phyloP scores from a whole-genome alignment of 108 stramenopile species.

The Skeletonema potamos region DNA sequence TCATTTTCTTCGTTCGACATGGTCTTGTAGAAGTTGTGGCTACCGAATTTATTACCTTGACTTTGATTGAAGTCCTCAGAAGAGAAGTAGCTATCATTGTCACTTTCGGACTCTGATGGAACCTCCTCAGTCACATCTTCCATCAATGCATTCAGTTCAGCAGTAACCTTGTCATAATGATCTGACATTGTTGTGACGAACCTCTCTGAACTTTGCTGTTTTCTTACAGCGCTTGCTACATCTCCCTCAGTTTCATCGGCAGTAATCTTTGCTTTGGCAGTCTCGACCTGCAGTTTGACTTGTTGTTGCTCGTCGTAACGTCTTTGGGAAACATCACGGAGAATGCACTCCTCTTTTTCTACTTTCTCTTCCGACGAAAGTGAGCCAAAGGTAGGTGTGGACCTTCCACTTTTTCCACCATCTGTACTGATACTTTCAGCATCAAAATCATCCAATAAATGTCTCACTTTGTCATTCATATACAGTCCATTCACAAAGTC shows the following conservation, averaged over 20 bases:
- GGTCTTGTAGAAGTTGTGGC: background rate
- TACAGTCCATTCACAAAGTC: background rate
- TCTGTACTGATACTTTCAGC: background rate
- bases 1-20: constrained; percentile 4
- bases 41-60: background rate
- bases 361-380: background rate
- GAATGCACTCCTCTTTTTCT: background rate
- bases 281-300: background rate
- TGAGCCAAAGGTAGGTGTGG: background rate
- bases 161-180: background rate
- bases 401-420: background rate
- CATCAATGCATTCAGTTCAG: background rate
- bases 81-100: background rate
- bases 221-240: background rate
- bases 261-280: background rate
- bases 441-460: background rate
- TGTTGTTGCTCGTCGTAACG: background rate
- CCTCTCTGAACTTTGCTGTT: background rate
- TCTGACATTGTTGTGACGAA: background rate
- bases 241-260: background rate
- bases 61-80: background rate
- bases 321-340: background rate
- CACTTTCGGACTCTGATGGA: background rate
- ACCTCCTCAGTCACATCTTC: background rate
- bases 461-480: background rate